A percentile compares a stretch with the other conserved stretches of the same genome.
Evolutionary conservation across 2,329 filamentous ascomycete genomes (phyloP).

Genomic region (Delphinella strobiligena): DNA sequence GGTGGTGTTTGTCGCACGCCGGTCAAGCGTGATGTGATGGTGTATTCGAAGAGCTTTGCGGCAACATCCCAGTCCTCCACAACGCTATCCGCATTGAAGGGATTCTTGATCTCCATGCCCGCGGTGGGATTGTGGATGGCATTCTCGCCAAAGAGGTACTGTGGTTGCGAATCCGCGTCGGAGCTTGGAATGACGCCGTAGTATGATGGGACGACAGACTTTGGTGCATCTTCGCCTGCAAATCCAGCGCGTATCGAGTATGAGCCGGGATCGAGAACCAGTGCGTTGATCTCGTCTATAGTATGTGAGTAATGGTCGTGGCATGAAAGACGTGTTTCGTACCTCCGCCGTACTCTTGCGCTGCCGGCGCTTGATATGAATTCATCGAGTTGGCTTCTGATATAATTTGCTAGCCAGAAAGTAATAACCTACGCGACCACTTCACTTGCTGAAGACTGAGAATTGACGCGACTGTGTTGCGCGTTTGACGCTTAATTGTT

Average conservation of each 20-base stretch:
- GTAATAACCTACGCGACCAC: background rate
- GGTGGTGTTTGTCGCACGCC: constrained; percentile 59
- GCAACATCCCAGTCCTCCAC: constrained; percentile 97
- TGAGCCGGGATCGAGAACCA: constrained; percentile 92
- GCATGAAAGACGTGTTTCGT: constrained; percentile 6
- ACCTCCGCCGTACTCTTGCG: constrained; percentile 36
- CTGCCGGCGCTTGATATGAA: constrained; percentile 19
- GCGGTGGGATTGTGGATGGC: constrained; percentile 65
- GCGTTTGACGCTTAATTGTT: background rate
- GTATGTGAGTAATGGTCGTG: constrained; percentile 2
- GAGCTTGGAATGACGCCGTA: constrained; percentile 53
- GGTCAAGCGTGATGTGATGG: constrained; percentile 78
- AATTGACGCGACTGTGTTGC: background rate
- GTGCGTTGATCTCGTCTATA: constrained; percentile 88
- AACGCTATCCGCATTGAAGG: constrained; percentile 76
- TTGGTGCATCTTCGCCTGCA: constrained; percentile 93
- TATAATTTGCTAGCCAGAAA: background rate
- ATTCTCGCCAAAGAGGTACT: constrained; percentile 76
- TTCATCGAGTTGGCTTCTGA: background rate
- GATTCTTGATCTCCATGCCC: constrained; percentile 77
- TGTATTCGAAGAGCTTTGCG: constrained; percentile 80
- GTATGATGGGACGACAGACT: constrained; percentile 81
- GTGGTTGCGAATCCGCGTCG: constrained; percentile 40
- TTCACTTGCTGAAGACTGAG: background rate
- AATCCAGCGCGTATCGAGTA: constrained; percentile 87